phyloP scores from a whole-genome alignment of 202 grass and related monocot genomes.

The Musa balbisiana region DNA sequence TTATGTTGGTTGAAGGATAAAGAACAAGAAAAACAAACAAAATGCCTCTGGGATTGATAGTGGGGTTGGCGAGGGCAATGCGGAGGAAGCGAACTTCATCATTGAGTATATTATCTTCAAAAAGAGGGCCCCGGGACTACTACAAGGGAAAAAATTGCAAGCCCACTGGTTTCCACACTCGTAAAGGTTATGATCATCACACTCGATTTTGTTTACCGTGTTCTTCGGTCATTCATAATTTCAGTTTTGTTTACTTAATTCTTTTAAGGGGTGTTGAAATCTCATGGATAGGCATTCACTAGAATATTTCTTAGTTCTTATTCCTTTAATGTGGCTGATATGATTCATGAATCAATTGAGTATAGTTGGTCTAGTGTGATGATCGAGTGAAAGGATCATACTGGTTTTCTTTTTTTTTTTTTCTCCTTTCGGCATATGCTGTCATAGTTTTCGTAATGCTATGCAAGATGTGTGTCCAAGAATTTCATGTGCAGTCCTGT shows the following conservation, averaged over 20 bases:
- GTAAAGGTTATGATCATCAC: constrained; percentile 52
- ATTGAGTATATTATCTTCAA: constrained; percentile 77
- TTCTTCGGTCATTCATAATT: neutral
- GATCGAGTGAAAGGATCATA: too few relatives aligned
- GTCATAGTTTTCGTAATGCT: too few relatives aligned
- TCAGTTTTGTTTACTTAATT: neutral
- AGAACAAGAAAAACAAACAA: neutral
- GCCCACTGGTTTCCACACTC: constrained; percentile 87
- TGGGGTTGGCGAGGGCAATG: constrained; percentile 65
- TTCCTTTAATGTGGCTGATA: too few relatives aligned
- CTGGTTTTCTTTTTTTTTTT: too few relatives aligned
- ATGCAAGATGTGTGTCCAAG: too few relatives aligned
- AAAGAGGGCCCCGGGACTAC: constrained; percentile 71
- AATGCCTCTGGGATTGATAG: constrained; percentile 79
- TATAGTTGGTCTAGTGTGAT: too few relatives aligned
- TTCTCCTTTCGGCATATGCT: too few relatives aligned
- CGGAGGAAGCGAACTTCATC: constrained; percentile 68
- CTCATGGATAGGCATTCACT: too few relatives aligned
- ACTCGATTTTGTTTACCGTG: neutral
- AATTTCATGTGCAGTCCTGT: too few relatives aligned
- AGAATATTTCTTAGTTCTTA: too few relatives aligned
- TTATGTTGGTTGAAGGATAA: neutral
- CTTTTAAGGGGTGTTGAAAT: neutral
- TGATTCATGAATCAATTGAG: too few relatives aligned
- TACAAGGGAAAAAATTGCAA: constrained; percentile 99